phyloP scores from a whole-genome alignment of 2,329 filamentous ascomycete genomes.

The Exophiala xenobiotica region DNA sequence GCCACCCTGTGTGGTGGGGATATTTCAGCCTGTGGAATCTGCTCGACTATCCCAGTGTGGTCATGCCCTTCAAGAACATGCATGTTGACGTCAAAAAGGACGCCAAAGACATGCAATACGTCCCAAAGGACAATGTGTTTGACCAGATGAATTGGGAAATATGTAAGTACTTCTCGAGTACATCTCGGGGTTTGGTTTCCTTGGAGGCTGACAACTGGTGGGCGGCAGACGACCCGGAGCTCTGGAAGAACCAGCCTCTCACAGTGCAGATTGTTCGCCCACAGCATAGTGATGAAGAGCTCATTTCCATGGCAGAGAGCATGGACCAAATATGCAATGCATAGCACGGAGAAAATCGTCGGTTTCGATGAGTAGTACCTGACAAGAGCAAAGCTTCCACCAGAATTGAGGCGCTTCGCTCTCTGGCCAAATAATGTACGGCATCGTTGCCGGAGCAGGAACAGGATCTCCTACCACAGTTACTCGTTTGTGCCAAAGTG shows the following conservation, averaged over 20 bases:
- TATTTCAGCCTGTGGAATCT: slow-evolving; percentile 70
- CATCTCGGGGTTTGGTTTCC: not conserved
- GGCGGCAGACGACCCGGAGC: slow-evolving; percentile 41
- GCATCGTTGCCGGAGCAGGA: too few relatives aligned
- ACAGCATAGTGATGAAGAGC: slow-evolving; percentile 55
- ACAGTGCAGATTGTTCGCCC: slow-evolving; percentile 55
- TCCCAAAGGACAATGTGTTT: slow-evolving; percentile 29
- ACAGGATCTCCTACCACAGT: too few relatives aligned
- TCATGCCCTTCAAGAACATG: slow-evolving; percentile 56
- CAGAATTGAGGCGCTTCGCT: too few relatives aligned
- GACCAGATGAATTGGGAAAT: slow-evolving; percentile 49
- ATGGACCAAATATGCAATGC: slow-evolving; percentile 17
- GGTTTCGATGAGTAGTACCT: not conserved
- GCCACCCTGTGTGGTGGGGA: slow-evolving; percentile 59
- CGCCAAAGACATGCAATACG: slow-evolving; percentile 25
- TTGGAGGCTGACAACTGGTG: not conserved
- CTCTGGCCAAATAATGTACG: too few relatives aligned
- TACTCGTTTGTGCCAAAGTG: too few relatives aligned
- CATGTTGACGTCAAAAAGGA: slow-evolving; percentile 45
- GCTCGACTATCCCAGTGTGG: slow-evolving; percentile 63
- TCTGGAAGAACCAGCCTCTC: slow-evolving; percentile 51
- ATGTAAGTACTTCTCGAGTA: slow-evolving; percentile 35
- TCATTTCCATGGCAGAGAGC: slow-evolving; percentile 31
- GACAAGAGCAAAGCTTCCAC: too few relatives aligned
- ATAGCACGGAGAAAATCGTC: not conserved